phyloP scores from a whole-genome alignment of 2,329 filamentous ascomycete genomes.

The Didymellaceae sp. region DNA sequence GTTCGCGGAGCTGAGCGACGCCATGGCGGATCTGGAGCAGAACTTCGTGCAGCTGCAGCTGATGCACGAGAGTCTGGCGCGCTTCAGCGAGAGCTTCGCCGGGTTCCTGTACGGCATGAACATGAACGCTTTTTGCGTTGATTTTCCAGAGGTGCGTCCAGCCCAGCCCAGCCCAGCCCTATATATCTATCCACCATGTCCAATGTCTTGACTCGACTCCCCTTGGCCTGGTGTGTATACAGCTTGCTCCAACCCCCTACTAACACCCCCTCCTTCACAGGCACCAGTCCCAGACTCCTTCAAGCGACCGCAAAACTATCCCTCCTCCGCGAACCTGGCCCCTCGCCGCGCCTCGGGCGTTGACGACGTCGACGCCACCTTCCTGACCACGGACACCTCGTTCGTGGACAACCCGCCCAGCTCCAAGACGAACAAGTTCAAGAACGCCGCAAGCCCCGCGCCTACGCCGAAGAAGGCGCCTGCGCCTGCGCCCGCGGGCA shows the following conservation, averaged over 20 bases:
- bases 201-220: no score
- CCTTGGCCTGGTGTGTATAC: no score
- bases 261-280: slow-evolving; percentile 60
- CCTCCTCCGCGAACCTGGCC: slow-evolving; percentile 29
- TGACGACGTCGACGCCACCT: slow-evolving; percentile 75
- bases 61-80: slow-evolving; percentile 91
- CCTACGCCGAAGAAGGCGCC: slow-evolving; percentile 30
- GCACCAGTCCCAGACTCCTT: slow-evolving; percentile 87
- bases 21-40: slow-evolving; percentile 92
- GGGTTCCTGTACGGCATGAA: slow-evolving; percentile 95
- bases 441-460: slow-evolving; percentile 43
- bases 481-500: slow-evolving; percentile 30
- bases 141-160: slow-evolving; percentile 85
- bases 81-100: slow-evolving; percentile 95
- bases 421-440: slow-evolving; percentile 55
- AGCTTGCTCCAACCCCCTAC: no score
- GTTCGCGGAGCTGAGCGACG: slow-evolving; percentile 91
- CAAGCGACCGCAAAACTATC: slow-evolving; percentile 50
- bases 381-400: slow-evolving; percentile 90
- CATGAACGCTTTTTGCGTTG: slow-evolving; percentile 99
- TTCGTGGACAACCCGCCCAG: slow-evolving; percentile 85
- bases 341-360: slow-evolving; percentile 31
- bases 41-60: slow-evolving; percentile 98
- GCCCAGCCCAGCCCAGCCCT: no score
- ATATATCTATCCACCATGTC: no score